Conservation (phyloP, 257 asterid genomes). For the Solanum pennellii region DNA sequence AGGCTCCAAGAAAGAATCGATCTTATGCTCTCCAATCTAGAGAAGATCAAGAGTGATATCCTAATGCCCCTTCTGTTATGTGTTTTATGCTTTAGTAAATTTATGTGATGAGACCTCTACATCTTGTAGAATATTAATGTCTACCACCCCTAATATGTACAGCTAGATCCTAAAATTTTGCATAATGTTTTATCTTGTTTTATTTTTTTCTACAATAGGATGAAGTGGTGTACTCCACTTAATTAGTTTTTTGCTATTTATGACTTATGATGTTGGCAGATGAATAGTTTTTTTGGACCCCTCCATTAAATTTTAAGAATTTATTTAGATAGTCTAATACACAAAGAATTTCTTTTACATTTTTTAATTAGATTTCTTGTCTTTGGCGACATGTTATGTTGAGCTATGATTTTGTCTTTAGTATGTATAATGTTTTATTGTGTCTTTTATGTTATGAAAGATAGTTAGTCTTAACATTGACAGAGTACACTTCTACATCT, state of each 20-base stretch:
- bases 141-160: neutral
- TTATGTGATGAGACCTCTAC: neutral
- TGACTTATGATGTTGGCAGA: neutral
- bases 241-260: neutral
- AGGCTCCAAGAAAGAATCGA: no score
- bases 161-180: neutral
- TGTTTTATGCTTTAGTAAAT: no score
- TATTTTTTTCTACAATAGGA: neutral
- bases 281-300: neutral
- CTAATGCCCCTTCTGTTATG: no score
- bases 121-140: neutral
- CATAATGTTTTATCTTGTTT: neutral
- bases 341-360: neutral
- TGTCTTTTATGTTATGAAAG: no score
- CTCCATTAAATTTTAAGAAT: neutral
- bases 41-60: no score
- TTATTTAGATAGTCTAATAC: neutral
- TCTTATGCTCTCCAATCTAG: no score
- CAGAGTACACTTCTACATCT: neutral
- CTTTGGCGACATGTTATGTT: no score
- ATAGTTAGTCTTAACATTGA: neutral
- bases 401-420: no score
- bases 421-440: no score
- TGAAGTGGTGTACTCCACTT: neutral
- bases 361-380: no score